These are phyloP conservation scores for Cyberlindnera galapagoensis DNA, from an alignment of 805 yeast genomes.

Conservation along the genomic window DNA sequence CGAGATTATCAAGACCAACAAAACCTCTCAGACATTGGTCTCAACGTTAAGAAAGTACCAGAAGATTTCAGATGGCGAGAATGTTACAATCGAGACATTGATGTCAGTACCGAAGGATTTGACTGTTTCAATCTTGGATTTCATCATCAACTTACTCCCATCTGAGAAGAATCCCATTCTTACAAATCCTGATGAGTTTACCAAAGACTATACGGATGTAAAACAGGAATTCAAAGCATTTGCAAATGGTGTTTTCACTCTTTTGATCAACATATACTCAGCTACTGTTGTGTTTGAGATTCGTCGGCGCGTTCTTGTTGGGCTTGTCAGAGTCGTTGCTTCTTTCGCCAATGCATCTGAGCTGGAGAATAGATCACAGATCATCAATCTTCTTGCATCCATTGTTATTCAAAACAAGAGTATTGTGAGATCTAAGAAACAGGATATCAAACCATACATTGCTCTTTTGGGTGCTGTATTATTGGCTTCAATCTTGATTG, in stretches of 20 bases:
- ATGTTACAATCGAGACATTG: conserved; percentile 56
- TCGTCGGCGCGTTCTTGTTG: conserved; percentile 49
- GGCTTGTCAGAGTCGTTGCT: conserved; percentile 45
- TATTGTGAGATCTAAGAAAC: conserved; percentile 19
- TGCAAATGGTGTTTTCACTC: conserved; percentile 40
- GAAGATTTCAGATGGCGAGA: conserved; percentile 21
- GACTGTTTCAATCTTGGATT: conserved; percentile 43
- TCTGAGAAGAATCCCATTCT: conserved; percentile 25
- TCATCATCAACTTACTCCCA: conserved; percentile 58
- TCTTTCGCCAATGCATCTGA: conserved; percentile 30
- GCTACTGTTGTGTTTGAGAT: conserved; percentile 65
- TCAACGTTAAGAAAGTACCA: conserved; percentile 47
- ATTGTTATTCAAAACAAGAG: conserved; percentile 49
- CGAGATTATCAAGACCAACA: conserved; percentile 40
- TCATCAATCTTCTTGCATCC: conserved; percentile 51
- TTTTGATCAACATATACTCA: conserved; percentile 58
- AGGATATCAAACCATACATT: conserved; percentile 25
- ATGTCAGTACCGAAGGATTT: conserved; percentile 72
- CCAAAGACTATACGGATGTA: conserved; percentile 20
- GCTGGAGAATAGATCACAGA: conserved; percentile 28
- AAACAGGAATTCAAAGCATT: conserved; percentile 28
- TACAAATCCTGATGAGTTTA: conserved; percentile 15
- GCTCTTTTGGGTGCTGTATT: conserved; percentile 47
- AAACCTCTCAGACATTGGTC: conserved; percentile 41
- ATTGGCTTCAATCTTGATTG: conserved; percentile 38